A percentile compares a stretch with the other conserved stretches of the same genome.
These are phyloP conservation scores for Pseudonectria buxi DNA, from an alignment of 2,329 filamentous ascomycete genomes.

Conservation along the genomic window DNA sequence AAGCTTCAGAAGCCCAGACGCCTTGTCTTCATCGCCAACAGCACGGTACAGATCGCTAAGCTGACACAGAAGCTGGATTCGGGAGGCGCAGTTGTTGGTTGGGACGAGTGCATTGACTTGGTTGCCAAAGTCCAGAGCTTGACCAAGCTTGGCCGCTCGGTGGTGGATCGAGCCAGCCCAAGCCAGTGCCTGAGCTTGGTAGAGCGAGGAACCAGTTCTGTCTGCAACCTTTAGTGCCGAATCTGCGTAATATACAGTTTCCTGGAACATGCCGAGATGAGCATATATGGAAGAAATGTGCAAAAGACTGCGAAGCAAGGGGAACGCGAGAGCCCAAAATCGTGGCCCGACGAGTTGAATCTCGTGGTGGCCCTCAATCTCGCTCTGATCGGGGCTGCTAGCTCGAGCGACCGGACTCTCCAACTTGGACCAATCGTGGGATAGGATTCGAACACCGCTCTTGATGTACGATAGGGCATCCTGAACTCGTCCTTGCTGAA, in stretches of 20 bases:
- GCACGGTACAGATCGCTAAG: conserved; percentile 51
- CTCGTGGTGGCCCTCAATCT: conserved; percentile 16
- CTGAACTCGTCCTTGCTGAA: conserved; percentile 54
- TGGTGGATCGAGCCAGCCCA: conserved; percentile 51
- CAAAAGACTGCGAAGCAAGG: conserved; percentile 63
- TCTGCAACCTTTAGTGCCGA: conserved; percentile 72
- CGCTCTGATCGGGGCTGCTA: conserved; percentile 16
- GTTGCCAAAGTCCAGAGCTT: conserved; percentile 49
- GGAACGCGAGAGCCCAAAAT: conserved; percentile 74
- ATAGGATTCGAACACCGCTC: conserved; percentile 49
- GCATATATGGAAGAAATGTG: conserved; percentile 74
- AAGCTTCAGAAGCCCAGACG: conserved; percentile 36
- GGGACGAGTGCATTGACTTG: conserved; percentile 48
- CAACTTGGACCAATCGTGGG: conserved; percentile 48
- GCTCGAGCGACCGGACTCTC: conserved; percentile 27
- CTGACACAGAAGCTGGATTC: conserved; percentile 43
- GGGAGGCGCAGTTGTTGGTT: conserved; percentile 28
- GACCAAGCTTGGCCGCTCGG: conserved; percentile 51
- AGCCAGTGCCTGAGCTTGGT: conserved; percentile 46
- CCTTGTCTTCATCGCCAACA: conserved; percentile 38
- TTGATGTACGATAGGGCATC: conserved; percentile 52
- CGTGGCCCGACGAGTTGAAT: conserved; percentile 40
- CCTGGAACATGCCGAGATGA: conserved; percentile 78
- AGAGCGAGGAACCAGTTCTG: conserved; percentile 56
- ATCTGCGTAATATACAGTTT: conserved; percentile 82